Base-by-base conservation (phyloP, 352 stramenopile species). In the Globisporangium splendens region DNA sequence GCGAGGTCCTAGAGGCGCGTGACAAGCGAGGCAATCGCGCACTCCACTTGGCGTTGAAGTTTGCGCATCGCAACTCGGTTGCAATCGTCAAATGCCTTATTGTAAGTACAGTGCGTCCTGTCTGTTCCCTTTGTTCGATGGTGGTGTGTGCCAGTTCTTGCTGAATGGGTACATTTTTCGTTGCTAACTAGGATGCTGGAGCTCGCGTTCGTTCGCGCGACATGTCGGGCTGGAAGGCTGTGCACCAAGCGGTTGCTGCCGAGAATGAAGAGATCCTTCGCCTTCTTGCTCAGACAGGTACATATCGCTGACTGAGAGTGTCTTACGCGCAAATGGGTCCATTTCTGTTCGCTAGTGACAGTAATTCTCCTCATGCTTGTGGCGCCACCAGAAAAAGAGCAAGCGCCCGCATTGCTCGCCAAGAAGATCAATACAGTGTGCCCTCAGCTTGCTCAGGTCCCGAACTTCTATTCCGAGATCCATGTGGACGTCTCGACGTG, bases 391-490 rank as follows among this genome's bases (percentile, higher is more conserved):
- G 80, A 88, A 65, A 88, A 87, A 67, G 64, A 71, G 17, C 80
- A 90, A 64, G 70, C 75, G 6, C 76, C 80, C 4, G 66, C 56
- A 43, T 54, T 88, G 6, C 62, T 87, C 12, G 46, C 63, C 20
- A 79, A 76, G 44, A 90, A 88, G 51, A 74, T 90, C 44, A 50
- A 67, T 18, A 59, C 73, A 28, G 67, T 86, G 15, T 77, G 66
- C 17, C 73, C 75, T 0, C 61, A 75, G 11, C 61, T 90, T 14
- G 65, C 55, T 20, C 46, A 76, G 18, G 67, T 88, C 14, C 69
- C 80, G 0, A 70, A 90, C 31, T 90, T 90, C 46, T 84, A 88
- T 56, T 80, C 73, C 46, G 75, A 88, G 58, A 77, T 90, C 39
- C 67, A 70, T 11, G 68, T 92, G 17, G 79, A 90, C 44, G 62